These are phyloP conservation scores for Podospora bellae-mahoneyi DNA, from an alignment of 495 filamentous ascomycete genomes.

Conservation along the genomic window DNA sequence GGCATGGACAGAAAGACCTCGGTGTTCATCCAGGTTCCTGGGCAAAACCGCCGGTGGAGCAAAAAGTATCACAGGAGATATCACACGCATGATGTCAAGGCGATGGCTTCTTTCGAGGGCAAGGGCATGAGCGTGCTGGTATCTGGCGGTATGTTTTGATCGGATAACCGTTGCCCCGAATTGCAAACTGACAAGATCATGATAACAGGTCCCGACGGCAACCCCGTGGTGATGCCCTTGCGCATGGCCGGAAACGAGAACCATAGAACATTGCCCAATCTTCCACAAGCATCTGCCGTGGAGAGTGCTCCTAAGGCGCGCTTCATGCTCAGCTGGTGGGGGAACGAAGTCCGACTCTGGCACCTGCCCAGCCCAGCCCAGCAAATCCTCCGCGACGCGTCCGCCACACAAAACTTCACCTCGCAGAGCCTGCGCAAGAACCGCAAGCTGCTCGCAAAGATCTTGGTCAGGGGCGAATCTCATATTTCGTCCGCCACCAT, in stretches of 20 bases:
- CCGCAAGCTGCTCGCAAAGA: slow-evolving; percentile 62
- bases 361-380: slow-evolving; percentile 52
- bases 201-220: slow-evolving; percentile 72
- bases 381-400: slow-evolving; percentile 42
- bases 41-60: slow-evolving; percentile 66
- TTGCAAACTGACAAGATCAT: slow-evolving; percentile 33
- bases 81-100: slow-evolving; percentile 91
- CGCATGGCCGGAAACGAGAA: slow-evolving; percentile 76
- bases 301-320: slow-evolving; percentile 66
- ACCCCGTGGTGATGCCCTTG: slow-evolving; percentile 75
- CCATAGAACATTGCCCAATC: slow-evolving; percentile 69
- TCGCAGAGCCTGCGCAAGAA: slow-evolving; percentile 40
- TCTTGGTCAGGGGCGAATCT: slow-evolving; percentile 78
- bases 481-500: slow-evolving; percentile 80
- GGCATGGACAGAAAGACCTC: slow-evolving; percentile 87
- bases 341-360: slow-evolving; percentile 83
- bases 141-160: slow-evolving; percentile 71
- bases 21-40: slow-evolving; percentile 64
- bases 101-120: slow-evolving; percentile 86
- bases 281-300: slow-evolving; percentile 73
- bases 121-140: slow-evolving; percentile 79
- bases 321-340: slow-evolving; percentile 89
- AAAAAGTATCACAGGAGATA: slow-evolving; percentile 78
- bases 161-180: background rate
- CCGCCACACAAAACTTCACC: slow-evolving; percentile 15